Evolutionary conservation across 106 monocot species (phyloP), one percentile per base, ranked within the genome.

Genomic region (Triglochin maritima): DNA sequence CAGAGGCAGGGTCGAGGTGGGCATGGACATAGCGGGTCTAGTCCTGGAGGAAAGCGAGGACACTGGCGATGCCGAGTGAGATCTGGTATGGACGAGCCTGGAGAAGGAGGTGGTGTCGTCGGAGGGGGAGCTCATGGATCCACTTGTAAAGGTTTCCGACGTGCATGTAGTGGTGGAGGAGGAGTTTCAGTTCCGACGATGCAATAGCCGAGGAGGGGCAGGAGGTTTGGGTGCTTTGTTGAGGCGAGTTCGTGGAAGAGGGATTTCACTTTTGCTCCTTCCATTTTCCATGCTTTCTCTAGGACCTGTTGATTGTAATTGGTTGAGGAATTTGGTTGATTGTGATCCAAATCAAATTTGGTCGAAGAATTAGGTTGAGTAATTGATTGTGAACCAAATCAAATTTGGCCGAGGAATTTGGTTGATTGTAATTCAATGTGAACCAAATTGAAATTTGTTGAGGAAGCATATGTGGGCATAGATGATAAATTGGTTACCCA

Each of bases 11-110:
- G n/a, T 73, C 77, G 46, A 94, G 70, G 69, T 79, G 77, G 14
- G 84, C 83, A 76, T 94, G 94, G 57, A 87, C 85, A 12, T 87
- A 69, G 15, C 84, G 78, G 6, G 54, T 63, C 16, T 84, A 75
- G 58, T 95, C 90, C 77, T 93, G 93, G 56, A 95, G 90, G 78
- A 95, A 95, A 0, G 95, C 90, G 5, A 95, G 78, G 2, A 83
- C 95, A 1, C 95, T 75, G 2, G 95, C 95, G 16, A 87, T 59
- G 0, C 90, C 95, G 5, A 95, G 77, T 2, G 78, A 81, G 62
- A 95, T 87, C 11, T 75, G 74, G 79, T 95, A 83, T 6, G 90
- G 80, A 10, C 81, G 77, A 7, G 85, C 78, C 95, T 90, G 87
- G 43, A 9, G 45, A 11, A 3, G n/a, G 64, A 8, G n/a, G 55